These are phyloP conservation scores for Fistulinella staudtii DNA, from an alignment of 1,284 basidiomycete species.

Conservation along the genomic window DNA sequence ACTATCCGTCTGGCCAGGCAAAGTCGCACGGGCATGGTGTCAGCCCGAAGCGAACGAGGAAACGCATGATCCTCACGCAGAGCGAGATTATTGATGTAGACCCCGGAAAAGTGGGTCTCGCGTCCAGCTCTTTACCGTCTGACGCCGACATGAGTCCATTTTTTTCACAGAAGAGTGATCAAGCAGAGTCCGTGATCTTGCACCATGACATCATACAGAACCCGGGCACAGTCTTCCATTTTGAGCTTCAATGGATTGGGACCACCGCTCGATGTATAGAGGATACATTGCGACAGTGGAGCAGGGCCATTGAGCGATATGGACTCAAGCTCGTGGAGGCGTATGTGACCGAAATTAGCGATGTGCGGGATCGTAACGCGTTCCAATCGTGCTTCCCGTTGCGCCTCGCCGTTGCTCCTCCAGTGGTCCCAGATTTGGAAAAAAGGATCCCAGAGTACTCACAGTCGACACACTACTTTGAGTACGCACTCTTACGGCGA, in stretches of 20 bases:
- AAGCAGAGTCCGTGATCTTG: constrained; percentile 82
- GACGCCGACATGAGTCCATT: constrained; percentile 9
- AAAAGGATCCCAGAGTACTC: constrained; percentile 63
- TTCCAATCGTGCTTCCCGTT: constrained; percentile 89
- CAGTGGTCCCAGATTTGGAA: constrained; percentile 65
- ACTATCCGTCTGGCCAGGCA: constrained; percentile 39
- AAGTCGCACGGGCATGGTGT: constrained; percentile 35
- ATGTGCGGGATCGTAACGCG: constrained; percentile 76
- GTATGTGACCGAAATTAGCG: constrained; percentile 83
- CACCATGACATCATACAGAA: constrained; percentile 94
- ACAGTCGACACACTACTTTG: constrained; percentile 69
- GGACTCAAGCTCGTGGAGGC: constrained; percentile 92
- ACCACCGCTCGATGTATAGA: constrained; percentile 96
- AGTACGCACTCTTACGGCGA: constrained; percentile 71
- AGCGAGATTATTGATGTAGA: constrained; percentile 88
- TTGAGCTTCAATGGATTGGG: constrained; percentile 97
- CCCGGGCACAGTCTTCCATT: constrained; percentile 86
- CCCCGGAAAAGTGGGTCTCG: constrained; percentile 56
- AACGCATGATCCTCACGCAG: constrained; percentile 77
- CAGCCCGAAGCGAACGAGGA: constrained; percentile 49
- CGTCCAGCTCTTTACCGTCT: neutral
- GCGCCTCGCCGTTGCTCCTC: constrained; percentile 68
- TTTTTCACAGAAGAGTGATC: constrained; percentile 64
- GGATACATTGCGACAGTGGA: constrained; percentile 83
- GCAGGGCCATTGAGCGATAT: constrained; percentile 82